phyloP scores from a whole-genome alignment of 2,329 filamentous ascomycete genomes.

The Cordyceps farinosa region DNA sequence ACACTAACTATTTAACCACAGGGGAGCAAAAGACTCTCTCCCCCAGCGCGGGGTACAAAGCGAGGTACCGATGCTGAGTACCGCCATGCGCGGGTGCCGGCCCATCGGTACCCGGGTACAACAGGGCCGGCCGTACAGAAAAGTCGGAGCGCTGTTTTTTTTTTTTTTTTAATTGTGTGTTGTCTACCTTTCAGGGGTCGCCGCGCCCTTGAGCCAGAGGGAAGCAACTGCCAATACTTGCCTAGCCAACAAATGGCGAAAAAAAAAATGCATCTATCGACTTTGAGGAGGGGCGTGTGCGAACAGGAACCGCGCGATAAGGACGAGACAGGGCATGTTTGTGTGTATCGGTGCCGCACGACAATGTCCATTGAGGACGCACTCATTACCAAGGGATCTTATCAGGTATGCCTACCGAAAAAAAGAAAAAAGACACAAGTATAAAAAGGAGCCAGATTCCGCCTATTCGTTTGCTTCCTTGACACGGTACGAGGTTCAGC shows the following conservation, averaged over 20 bases:
- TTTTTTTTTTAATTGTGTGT: not conserved
- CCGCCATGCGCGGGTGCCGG: not conserved
- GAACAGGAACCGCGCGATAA: not conserved
- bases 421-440: not conserved
- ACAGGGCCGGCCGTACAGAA: slow-evolving; percentile 1
- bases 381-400: not conserved
- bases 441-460: not conserved
- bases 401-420: not conserved
- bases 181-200: not conserved
- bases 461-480: not conserved
- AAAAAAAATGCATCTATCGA: not conserved
- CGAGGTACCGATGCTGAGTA: slow-evolving; percentile 13
- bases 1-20: not conserved
- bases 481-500: slow-evolving; percentile 1
- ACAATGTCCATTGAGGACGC: not conserved
- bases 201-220: not conserved
- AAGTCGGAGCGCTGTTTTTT: not conserved
- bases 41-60: slow-evolving; percentile 5
- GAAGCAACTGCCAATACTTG: not conserved
- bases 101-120: slow-evolving; percentile 18
- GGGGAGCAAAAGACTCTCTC: no score
- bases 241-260: not conserved
- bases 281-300: not conserved
- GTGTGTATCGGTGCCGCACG: not conserved
- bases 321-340: not conserved